Evolutionary conservation across 352 stramenopile species (phyloP).

Genomic region (Globisporangium yorkense): DNA sequence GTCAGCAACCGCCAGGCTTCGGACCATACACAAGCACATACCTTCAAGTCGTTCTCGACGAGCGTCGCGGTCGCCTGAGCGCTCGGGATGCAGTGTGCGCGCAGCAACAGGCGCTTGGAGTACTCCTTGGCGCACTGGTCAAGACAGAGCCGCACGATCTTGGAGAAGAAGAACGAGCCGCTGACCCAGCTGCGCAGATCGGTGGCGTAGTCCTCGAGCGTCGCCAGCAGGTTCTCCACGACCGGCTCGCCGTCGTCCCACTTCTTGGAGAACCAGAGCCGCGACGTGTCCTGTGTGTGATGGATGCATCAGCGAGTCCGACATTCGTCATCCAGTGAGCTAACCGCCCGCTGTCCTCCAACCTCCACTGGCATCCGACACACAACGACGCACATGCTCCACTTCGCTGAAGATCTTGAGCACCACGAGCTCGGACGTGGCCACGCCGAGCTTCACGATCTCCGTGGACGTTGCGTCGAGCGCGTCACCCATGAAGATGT

Average conservation of each 20-base stretch:
- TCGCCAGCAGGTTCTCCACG: constrained; percentile 68
- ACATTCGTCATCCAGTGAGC: neutral
- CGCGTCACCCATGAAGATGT: constrained; percentile 66
- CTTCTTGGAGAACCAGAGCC: constrained; percentile 76
- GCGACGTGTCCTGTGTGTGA: constrained; percentile 45
- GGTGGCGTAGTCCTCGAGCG: constrained; percentile 70
- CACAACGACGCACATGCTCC: constrained; percentile 41
- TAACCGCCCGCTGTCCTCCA: neutral
- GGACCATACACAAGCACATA: constrained; percentile 10
- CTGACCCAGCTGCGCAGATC: constrained; percentile 76
- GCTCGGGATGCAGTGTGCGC: constrained; percentile 51
- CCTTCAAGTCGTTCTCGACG: constrained; percentile 61
- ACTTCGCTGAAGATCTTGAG: constrained; percentile 78
- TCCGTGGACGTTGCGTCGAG: constrained; percentile 74
- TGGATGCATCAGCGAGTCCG: constrained; percentile 1
- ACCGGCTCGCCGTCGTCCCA: constrained; percentile 76
- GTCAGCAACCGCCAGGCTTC: neutral
- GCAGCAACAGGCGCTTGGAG: constrained; percentile 43
- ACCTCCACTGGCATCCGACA: neutral
- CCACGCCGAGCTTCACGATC: constrained; percentile 69
- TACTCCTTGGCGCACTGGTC: constrained; percentile 70
- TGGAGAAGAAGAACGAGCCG: constrained; percentile 82
- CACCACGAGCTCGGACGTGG: constrained; percentile 58
- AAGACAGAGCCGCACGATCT: constrained; percentile 64
- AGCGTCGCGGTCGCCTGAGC: constrained; percentile 24